These are phyloP conservation scores for Globisporangium cystogenes DNA, from an alignment of 352 stramenopile species.

Conservation along the genomic window DNA sequence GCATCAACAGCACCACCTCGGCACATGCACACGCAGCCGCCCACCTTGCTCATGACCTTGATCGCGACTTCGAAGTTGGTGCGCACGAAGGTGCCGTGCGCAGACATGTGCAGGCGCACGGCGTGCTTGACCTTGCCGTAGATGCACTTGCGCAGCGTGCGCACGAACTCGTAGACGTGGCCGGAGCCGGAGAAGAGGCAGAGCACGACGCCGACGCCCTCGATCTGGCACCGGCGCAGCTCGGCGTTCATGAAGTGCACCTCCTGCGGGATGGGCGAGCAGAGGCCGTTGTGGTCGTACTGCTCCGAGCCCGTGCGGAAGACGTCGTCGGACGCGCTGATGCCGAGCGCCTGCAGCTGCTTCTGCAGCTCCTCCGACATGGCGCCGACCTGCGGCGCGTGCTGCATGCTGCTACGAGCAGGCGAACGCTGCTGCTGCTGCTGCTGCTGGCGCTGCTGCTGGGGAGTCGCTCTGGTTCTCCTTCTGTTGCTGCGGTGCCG, in stretches of 20 bases:
- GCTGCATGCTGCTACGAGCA: no score
- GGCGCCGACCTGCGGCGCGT: constrained; percentile 1
- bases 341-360: constrained; percentile 76
- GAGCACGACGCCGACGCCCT: constrained; percentile 69
- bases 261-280: constrained; percentile 80
- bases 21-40: not conserved
- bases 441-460: no score
- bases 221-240: constrained; percentile 66
- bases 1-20: no score
- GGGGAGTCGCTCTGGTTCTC: no score
- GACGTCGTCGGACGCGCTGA: constrained; percentile 74
- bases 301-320: constrained; percentile 75
- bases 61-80: constrained; percentile 80
- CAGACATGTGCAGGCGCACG: constrained; percentile 72
- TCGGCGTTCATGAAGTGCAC: constrained; percentile 86
- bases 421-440: no score
- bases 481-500: no score
- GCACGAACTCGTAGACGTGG: constrained; percentile 82
- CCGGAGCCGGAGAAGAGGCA: constrained; percentile 78
- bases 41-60: constrained; percentile 87
- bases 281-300: constrained; percentile 74
- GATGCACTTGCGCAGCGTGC: constrained; percentile 83
- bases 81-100: constrained; percentile 69
- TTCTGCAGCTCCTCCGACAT: constrained; percentile 64
- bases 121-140: constrained; percentile 88